Conservation (phyloP, 345 rosid species). For the Sonneratia alba region DNA sequence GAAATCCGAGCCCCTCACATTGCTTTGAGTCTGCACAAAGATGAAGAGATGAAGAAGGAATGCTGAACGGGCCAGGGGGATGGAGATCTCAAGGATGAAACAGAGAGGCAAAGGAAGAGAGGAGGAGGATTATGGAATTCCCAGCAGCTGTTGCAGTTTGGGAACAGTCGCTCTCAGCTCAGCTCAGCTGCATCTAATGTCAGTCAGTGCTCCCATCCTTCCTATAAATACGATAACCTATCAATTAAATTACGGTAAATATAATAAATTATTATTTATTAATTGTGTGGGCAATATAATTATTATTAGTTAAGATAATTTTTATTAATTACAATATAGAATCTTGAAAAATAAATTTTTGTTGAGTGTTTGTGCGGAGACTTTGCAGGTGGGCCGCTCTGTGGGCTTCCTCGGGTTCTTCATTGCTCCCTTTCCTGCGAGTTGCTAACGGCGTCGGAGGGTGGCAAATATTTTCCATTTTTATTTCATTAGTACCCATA, state of each 20-base stretch:
- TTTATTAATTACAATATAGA: no score
- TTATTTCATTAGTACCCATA: no score
- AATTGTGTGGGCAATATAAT: no score
- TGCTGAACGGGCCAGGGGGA: background rate
- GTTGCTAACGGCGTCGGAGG: no score
- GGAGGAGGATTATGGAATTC: background rate
- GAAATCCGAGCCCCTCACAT: constrained; percentile 6
- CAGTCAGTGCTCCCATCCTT: background rate
- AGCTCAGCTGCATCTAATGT: background rate
- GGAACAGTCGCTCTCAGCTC: background rate
- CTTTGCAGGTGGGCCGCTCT: background rate
- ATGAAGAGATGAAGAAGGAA: background rate
- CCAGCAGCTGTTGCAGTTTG: background rate
- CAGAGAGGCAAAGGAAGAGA: background rate
- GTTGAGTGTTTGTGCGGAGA: background rate
- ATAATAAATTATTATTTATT: no score
- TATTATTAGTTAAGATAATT: no score
- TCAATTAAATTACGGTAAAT: no score
- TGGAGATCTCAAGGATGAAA: background rate
- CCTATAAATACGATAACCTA: no score
- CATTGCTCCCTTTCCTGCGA: no score
- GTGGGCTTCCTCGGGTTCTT: background rate
- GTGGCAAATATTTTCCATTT: no score
- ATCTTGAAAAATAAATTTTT: no score
- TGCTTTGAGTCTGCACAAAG: background rate